Base-by-base conservation (phyloP, 2,329 filamentous ascomycete genomes). In the Diplocarpon rosae region DNA sequence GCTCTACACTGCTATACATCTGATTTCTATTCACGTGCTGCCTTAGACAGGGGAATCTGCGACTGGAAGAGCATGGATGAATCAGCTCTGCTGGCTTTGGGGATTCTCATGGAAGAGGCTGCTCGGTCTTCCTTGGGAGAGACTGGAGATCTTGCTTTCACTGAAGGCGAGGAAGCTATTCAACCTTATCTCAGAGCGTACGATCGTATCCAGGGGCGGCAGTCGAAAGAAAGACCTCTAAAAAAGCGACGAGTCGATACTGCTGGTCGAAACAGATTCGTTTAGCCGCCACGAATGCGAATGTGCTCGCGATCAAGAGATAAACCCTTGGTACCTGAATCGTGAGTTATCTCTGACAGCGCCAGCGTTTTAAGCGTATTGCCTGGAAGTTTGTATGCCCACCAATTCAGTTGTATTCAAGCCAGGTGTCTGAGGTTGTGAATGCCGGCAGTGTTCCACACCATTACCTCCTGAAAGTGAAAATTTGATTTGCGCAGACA, bases 51-150 rank as follows among this genome's bases (percentile, higher is more conserved):
- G 5, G 63, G 57, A 14, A 45, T 49, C n/a, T 60, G 54, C 20
- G 63, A 67, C 39, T 71, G 65, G 57, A 65, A 71, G 51, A 84
- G 77, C 61, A 76, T 90, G 74, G 83, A 90, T 58, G 85, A 86
- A 65, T 86, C 83, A 12, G 84, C 84, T 3, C 68, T 90, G 46
- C 65, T 90, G 43, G 83, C 84, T 1, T 69, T 90, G 56, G 83
- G 84, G 1, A 77, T 90, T 39, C 62, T 90, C 45, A 65, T 89
- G 34, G 84, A 90, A 63, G 85, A 90, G 62, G 73, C 76, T 2
- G 70, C 74, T 13, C 68, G 70, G 33, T 74, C 79, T 37, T 61
- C 69, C 5, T 64, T 89, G 15, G 83, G 82, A 4, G 66, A 69
- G 43, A 73, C 69, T 11, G 85, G 84, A 16, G 80, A 87, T 62